A percentile compares a stretch with the other conserved stretches of the same genome.
Conservation (phyloP, 306 rosid genomes). For the Senna siamea region DNA sequence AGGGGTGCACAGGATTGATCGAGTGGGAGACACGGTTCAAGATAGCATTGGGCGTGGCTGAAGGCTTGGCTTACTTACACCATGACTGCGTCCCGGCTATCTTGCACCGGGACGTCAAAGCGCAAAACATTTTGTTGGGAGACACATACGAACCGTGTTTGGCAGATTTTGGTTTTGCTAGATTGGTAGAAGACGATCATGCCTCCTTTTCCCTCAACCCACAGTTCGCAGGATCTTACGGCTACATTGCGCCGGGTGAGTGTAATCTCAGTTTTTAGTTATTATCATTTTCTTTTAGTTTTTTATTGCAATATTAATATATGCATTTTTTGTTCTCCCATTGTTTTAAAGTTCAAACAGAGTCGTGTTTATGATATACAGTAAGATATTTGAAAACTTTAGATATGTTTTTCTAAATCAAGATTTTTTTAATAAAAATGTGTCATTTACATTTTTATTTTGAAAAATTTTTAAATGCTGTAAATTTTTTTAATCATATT, state of each 20-base stretch:
- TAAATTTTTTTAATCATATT: no score
- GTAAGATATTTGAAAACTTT: no score
- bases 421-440: no score
- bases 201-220: constrained; percentile 56
- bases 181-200: constrained; percentile 50
- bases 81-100: constrained; percentile 69
- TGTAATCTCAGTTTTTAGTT: not conserved
- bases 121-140: constrained; percentile 57
- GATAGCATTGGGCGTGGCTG: constrained; percentile 71
- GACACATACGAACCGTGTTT: constrained; percentile 62
- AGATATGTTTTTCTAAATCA: no score
- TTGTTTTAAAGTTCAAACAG: no score
- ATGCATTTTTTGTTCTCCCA: no score
- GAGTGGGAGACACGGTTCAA: constrained; percentile 70
- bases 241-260: constrained; percentile 78
- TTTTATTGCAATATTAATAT: no score
- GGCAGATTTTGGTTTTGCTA: constrained; percentile 71
- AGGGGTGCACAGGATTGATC: constrained; percentile 50
- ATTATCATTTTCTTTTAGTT: no score
- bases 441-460: no score
- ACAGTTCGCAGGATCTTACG: constrained; percentile 70
- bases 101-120: constrained; percentile 78
- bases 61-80: constrained; percentile 68
- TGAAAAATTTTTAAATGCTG: no score
- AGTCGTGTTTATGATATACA: no score